Conservation (phyloP, 129 eudicot genomes). For the Centaurea solstitialis region DNA sequence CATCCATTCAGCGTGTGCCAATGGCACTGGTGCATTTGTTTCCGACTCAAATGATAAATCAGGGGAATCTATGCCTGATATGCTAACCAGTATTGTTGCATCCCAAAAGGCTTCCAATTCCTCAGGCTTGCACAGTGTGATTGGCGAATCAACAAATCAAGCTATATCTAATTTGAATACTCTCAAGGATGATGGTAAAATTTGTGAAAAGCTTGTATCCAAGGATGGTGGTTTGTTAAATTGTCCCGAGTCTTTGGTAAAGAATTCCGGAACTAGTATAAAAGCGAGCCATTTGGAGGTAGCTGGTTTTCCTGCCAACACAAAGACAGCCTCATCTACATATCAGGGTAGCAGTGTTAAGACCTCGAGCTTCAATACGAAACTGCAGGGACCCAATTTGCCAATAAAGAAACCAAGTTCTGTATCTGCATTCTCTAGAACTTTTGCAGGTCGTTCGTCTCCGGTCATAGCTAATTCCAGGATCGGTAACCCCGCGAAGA, state of each 20-base stretch:
- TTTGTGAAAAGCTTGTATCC: slow-evolving; percentile 24
- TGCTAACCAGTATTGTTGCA: slow-evolving; percentile 22
- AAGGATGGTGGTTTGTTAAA: slow-evolving; percentile 27
- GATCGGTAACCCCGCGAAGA: slow-evolving; percentile 33
- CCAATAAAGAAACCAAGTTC: slow-evolving; percentile 42
- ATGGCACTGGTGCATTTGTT: slow-evolving; percentile 16
- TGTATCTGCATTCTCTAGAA: slow-evolving; percentile 43
- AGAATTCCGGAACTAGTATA: slow-evolving; percentile 16
- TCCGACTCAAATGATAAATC: slow-evolving; percentile 27
- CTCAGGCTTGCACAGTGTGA: slow-evolving; percentile 14
- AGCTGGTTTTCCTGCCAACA: slow-evolving; percentile 1
- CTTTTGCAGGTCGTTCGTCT: slow-evolving; percentile 41
- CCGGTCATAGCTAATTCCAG: slow-evolving; percentile 34
- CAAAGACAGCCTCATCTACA: slow-evolving; percentile 18
- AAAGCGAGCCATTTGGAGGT: slow-evolving; percentile 25
- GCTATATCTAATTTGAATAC: slow-evolving; percentile 16
- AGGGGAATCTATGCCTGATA: slow-evolving; percentile 30
- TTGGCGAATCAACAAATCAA: slow-evolving; percentile 22
- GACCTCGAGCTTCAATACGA: slow-evolving; percentile 26
- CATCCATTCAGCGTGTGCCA: slow-evolving; percentile 17
- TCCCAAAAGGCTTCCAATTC: slow-evolving; percentile 22
- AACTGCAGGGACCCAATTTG: slow-evolving; percentile 24
- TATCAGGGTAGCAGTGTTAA: slow-evolving; percentile 36
- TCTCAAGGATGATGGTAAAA: slow-evolving; percentile 14
- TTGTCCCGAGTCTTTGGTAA: slow-evolving; percentile 26